Conservation (phyloP, 768 basidiomycete genomes). For the Gloeopeniophorella convolvens region DNA sequence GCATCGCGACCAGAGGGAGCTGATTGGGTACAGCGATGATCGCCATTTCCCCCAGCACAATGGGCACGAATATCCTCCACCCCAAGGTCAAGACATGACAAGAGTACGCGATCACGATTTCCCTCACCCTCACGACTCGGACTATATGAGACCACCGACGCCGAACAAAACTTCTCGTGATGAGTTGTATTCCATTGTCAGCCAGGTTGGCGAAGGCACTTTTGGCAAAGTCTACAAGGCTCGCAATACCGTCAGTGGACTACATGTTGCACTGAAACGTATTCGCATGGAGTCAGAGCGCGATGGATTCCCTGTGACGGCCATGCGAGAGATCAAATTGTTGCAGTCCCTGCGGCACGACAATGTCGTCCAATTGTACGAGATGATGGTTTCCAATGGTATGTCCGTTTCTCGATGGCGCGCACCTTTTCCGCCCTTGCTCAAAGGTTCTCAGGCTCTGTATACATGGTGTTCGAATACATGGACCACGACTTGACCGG, state of each 20-base stretch:
- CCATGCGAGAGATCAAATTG: conserved; percentile 98
- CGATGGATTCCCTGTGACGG: conserved; percentile 98
- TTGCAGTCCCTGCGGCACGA: conserved; percentile 84
- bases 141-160: conserved; percentile 15
- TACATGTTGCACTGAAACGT: conserved; percentile 85
- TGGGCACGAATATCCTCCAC: conserved; percentile 14
- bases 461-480: conserved; percentile 99
- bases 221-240: conserved; percentile 99
- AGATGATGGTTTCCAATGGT: conserved; percentile 99
- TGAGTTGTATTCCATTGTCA: conserved; percentile 80
- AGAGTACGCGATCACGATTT: conserved; percentile 8
- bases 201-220: conserved; percentile 96
- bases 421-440: too few species aligned
- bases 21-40: conserved; percentile 8
- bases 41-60: conserved; percentile 14
- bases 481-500: conserved; percentile 99
- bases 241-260: conserved; percentile 67
- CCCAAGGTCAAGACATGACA: conserved; percentile 7
- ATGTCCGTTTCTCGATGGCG: conserved; percentile 25
- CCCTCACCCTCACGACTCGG: conserved; percentile 4
- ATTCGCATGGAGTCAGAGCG: conserved; percentile 97
- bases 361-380: conserved; percentile 84
- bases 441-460: too few species aligned
- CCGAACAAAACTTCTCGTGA: conserved; percentile 24
- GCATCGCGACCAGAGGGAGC: conserved; percentile 9